A percentile compares a stretch with the other conserved stretches of the same genome.
Conservation (phyloP, 164 flowering plant species). For the Dillenia suffruticosa region DNA sequence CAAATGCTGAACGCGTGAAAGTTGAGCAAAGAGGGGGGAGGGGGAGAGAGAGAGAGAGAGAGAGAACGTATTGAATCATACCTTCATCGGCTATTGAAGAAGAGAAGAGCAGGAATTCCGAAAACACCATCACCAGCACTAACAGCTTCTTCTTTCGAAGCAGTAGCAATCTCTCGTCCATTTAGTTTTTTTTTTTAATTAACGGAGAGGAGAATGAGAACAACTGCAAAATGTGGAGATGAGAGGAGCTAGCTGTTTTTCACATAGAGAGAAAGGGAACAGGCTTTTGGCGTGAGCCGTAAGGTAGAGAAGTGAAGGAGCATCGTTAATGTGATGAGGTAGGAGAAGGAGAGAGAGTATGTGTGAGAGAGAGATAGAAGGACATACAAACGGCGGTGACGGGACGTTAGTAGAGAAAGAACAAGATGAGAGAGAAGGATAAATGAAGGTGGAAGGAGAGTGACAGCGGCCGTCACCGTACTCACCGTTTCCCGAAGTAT, state of each 20-base stretch:
- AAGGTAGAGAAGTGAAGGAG: conserved; percentile 24
- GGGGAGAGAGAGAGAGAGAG: neutral
- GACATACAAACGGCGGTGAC: conserved; percentile 40
- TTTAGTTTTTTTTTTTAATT: neutral
- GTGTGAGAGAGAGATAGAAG: neutral
- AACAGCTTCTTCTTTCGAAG: conserved; percentile 14
- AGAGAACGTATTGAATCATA: neutral
- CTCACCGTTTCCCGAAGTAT: conserved; percentile 22
- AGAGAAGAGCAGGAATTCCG: conserved; percentile 25
- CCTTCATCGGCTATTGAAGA: conserved; percentile 50
- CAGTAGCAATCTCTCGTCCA: neutral
- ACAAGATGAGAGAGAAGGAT: neutral
- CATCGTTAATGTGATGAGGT: conserved; percentile 20
- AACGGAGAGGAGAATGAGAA: neutral
- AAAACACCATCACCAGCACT: conserved; percentile 12
- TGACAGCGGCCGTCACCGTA: conserved; percentile 35
- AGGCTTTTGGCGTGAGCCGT: conserved; percentile 83
- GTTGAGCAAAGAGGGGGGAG: neutral
- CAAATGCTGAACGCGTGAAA: neutral
- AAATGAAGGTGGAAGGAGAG: neutral
- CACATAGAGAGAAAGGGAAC: conserved; percentile 15
- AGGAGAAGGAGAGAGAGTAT: conserved; percentile 19
- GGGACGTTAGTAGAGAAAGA: conserved; percentile 26
- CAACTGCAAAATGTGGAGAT: neutral
- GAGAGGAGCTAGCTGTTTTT: conserved; percentile 1